Evolutionary conservation across 345 rosid genomes (phyloP).

Genomic region (Boechera divaricarpa): DNA sequence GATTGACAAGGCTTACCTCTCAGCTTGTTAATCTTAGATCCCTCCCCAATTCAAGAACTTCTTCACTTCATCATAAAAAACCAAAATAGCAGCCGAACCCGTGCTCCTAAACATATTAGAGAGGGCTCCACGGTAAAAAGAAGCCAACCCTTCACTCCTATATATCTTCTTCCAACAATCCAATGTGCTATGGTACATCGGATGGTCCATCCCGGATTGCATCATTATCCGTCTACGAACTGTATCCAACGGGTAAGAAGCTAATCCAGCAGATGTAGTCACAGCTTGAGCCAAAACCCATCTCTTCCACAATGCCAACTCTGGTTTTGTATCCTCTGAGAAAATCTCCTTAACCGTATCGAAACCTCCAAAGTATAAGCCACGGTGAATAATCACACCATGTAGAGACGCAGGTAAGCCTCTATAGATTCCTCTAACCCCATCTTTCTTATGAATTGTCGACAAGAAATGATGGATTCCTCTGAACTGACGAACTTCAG

Average conservation of each 20-base stretch:
- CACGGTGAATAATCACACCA: conserved; percentile 85
- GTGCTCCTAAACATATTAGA: conserved; percentile 91
- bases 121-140: conserved; percentile 85
- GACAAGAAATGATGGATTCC: conserved; percentile 86
- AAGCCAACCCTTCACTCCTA: conserved; percentile 69
- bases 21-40: conserved; percentile 45
- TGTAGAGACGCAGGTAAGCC: conserved; percentile 94
- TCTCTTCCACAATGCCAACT: conserved; percentile 79
- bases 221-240: conserved; percentile 96
- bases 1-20: conserved; percentile 30
- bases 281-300: conserved; percentile 91
- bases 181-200: conserved; percentile 66
- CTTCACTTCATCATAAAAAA: conserved; percentile 84
- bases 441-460: conserved; percentile 74
- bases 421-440: conserved; percentile 79
- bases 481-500: conserved; percentile 78
- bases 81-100: conserved; percentile 93
- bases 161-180: conserved; percentile 91
- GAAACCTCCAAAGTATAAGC: conserved; percentile 91
- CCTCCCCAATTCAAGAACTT: conserved; percentile 84
- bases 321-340: conserved; percentile 60
- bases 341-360: conserved; percentile 84
- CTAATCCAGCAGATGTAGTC: conserved; percentile 83
- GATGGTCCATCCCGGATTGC: conserved; percentile 86
- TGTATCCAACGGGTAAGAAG: conserved; percentile 88